Evolutionary conservation across 2,329 filamentous ascomycete species (phyloP).

Genomic region (Alternaria arbusti): DNA sequence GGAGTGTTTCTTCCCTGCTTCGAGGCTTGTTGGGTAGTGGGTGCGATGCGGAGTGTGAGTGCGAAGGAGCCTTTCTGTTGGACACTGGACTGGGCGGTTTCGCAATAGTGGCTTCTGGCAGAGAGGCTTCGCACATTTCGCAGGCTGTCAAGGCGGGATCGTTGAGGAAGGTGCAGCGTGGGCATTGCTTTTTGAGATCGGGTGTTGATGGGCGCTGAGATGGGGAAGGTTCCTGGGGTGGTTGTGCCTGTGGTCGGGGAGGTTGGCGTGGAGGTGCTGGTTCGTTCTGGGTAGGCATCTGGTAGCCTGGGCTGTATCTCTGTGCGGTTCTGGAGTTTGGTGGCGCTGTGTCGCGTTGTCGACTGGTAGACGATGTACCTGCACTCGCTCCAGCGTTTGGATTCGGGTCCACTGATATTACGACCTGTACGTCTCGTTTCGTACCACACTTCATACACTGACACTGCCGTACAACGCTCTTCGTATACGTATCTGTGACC

Average conservation of each 20-base stretch:
- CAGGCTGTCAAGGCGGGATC: constrained; percentile 38
- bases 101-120: constrained; percentile 30
- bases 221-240: constrained; percentile 7
- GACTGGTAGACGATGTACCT: constrained; percentile 8
- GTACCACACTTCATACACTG: constrained; percentile 47
- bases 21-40: constrained; percentile 25
- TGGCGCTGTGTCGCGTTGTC: constrained; percentile 20
- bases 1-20: constrained; percentile 6
- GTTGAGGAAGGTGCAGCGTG: constrained; percentile 46
- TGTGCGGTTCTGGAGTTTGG: constrained; percentile 25
- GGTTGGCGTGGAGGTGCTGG: constrained; percentile 21
- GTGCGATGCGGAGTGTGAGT: constrained; percentile 39
- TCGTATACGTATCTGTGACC: constrained; percentile 38
- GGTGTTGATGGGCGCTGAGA: constrained; percentile 28
- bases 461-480: constrained; percentile 40
- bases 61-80: constrained; percentile 17
- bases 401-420: constrained; percentile 42
- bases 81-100: constrained; percentile 33
- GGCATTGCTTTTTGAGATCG: constrained; percentile 42
- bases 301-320: constrained; percentile 36
- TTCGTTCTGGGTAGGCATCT: constrained; percentile 29
- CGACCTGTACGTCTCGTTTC: constrained; percentile 42
- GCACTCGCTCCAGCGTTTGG: constrained; percentile 19
- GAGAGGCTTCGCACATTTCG: constrained; percentile 42
- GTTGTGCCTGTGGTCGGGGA: constrained; percentile 19